Conservation (phyloP, 139 green algal genomes). For the Yamagishiella unicocca region DNA sequence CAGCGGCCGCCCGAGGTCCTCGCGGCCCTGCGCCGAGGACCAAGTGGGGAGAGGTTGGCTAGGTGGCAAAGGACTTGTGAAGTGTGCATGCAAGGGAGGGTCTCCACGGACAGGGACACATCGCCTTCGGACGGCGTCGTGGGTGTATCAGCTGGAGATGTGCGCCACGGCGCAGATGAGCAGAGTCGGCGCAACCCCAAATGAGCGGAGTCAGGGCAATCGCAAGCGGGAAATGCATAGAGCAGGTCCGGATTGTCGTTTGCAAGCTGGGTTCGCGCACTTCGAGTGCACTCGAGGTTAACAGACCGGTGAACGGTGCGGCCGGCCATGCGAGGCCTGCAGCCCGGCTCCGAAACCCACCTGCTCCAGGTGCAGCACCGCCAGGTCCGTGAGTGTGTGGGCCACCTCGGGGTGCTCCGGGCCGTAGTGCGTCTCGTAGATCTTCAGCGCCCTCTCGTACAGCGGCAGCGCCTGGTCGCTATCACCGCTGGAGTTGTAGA, state of each 20-base stretch:
- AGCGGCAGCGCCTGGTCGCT: constrained; percentile 77
- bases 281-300: no score
- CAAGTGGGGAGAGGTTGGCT: not conserved
- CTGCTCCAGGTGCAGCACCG: constrained; percentile 91
- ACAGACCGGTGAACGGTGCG: no score
- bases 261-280: no score
- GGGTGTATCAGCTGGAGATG: not conserved
- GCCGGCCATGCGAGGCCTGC: no score
- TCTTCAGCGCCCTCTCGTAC: constrained; percentile 88
- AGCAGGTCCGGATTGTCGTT: no score
- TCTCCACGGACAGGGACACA: not conserved
- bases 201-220: no score
- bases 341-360: constrained; percentile 50
- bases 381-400: constrained; percentile 94
- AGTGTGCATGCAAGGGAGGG: not conserved
- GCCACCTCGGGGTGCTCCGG: constrained; percentile 85
- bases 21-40: constrained; percentile 65
- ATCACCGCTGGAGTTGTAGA: constrained; percentile 80
- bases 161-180: no score
- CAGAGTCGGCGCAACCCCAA: no score
- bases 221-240: no score
- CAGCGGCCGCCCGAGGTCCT: constrained; percentile 83
- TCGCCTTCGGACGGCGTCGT: not conserved
- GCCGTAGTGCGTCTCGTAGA: constrained; percentile 82
- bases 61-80: not conserved